Evolutionary conservation across 2,329 filamentous ascomycete genomes (phyloP).

Genomic region (Didymella pomorum): DNA sequence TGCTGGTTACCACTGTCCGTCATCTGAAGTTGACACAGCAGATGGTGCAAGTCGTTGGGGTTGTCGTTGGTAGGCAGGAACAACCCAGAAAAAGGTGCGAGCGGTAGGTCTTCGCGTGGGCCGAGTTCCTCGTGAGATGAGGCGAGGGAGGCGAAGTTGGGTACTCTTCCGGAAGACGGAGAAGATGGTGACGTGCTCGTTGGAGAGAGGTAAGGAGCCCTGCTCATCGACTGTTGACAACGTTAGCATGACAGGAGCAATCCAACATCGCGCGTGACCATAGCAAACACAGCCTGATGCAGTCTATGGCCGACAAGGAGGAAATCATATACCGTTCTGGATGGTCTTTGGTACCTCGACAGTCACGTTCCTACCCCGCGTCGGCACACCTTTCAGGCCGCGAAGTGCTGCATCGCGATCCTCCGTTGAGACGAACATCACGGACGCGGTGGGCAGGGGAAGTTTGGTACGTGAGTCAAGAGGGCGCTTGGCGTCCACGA

Average conservation of each 20-base stretch:
- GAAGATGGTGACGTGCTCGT: background rate
- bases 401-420: background rate
- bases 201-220: background rate
- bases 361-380: background rate
- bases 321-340: background rate
- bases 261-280: background rate
- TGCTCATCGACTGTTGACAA: background rate
- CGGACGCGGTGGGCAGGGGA: background rate
- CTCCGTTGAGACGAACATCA: background rate
- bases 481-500: constrained; percentile 3
- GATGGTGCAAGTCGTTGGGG: background rate
- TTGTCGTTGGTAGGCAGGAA: background rate
- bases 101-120: background rate
- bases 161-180: background rate
- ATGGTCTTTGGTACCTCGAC: constrained; percentile 2
- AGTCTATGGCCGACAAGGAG: too few species aligned
- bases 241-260: background rate
- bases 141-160: too few species aligned
- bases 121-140: too few species aligned
- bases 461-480: background rate
- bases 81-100: too few species aligned
- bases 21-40: background rate
- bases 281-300: background rate
- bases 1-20: background rate
- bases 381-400: background rate